phyloP scores from a whole-genome alignment of 1,284 basidiomycete genomes.

The Ustanciosporium gigantosporum region DNA sequence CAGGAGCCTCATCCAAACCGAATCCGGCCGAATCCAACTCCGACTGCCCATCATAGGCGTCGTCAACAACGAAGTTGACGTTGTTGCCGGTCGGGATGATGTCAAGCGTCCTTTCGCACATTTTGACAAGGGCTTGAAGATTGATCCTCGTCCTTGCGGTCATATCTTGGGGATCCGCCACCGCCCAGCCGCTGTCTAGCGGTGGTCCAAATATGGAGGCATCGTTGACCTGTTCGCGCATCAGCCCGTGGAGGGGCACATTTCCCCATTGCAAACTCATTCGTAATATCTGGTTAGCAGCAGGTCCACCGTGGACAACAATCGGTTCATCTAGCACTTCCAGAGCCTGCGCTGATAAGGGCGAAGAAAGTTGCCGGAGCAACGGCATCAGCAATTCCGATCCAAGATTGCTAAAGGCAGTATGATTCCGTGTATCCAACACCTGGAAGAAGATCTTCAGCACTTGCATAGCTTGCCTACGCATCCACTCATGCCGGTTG shows the following conservation, averaged over 20 bases:
- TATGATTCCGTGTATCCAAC: conserved; percentile 73
- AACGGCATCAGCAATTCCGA: conserved; percentile 89
- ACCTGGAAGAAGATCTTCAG: conserved; percentile 86
- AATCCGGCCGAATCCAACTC: conserved; percentile 20
- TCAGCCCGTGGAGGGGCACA: conserved; percentile 13
- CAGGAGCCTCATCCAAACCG: conserved; percentile 26
- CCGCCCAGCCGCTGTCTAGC: conserved; percentile 52
- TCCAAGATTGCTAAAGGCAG: conserved; percentile 70
- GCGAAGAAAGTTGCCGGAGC: conserved; percentile 79
- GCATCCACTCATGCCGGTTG: conserved; percentile 80
- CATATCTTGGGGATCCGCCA: conserved; percentile 50
- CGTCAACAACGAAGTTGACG: conserved; percentile 52
- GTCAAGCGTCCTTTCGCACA: conserved; percentile 52
- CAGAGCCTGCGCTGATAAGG: conserved; percentile 80
- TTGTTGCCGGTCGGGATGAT: conserved; percentile 41
- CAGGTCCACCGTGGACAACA: conserved; percentile 72
- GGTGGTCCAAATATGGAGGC: conserved; percentile 50
- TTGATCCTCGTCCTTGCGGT: conserved; percentile 51
- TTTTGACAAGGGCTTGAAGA: conserved; percentile 49
- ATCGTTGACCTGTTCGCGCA: conserved; percentile 40
- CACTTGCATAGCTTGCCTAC: conserved; percentile 80
- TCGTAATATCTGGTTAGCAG: conserved; percentile 79
- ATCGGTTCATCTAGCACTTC: conserved; percentile 89
- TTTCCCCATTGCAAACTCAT: conserved; percentile 68
- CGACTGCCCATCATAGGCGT: conserved; percentile 24